A percentile compares a stretch with the other conserved stretches of the same genome.
phyloP scores from a whole-genome alignment of 176 grass and related monocot genomes.

The Microstegium vimineum region DNA sequence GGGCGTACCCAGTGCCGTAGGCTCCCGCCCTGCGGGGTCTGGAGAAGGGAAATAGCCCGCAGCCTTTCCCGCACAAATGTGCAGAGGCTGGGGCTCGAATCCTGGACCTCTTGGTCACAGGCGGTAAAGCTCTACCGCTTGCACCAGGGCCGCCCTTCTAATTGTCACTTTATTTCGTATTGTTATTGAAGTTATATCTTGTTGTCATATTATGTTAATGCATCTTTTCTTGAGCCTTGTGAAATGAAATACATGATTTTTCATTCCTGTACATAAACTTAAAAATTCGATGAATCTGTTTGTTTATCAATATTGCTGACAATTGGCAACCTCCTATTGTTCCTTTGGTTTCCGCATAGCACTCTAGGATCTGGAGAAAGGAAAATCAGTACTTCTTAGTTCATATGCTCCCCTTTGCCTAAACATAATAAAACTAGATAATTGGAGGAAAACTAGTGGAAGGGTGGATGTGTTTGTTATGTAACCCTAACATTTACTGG shows the following conservation, averaged over 20 bases:
- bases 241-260: background rate
- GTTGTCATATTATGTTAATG: background rate
- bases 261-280: background rate
- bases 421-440: background rate
- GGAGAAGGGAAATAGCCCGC: too few species aligned
- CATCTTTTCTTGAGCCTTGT: background rate
- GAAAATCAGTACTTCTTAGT: background rate
- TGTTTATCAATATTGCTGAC: conserved; percentile 10
- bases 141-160: too few species aligned
- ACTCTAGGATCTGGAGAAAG: background rate
- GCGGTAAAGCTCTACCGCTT: too few species aligned
- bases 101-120: too few species aligned
- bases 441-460: too few species aligned
- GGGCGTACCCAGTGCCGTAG: too few species aligned
- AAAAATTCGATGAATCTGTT: background rate
- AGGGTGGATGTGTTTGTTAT: too few species aligned
- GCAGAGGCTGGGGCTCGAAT: too few species aligned
- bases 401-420: background rate
- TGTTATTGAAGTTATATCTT: background rate
- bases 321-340: conserved; percentile 3
- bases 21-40: too few species aligned
- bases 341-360: background rate
- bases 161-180: background rate
- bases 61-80: too few species aligned
- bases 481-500: too few species aligned